These are phyloP conservation scores for Hymenoscyphus repandus DNA, from an alignment of 2,329 filamentous ascomycete species.

Conservation along the genomic window DNA sequence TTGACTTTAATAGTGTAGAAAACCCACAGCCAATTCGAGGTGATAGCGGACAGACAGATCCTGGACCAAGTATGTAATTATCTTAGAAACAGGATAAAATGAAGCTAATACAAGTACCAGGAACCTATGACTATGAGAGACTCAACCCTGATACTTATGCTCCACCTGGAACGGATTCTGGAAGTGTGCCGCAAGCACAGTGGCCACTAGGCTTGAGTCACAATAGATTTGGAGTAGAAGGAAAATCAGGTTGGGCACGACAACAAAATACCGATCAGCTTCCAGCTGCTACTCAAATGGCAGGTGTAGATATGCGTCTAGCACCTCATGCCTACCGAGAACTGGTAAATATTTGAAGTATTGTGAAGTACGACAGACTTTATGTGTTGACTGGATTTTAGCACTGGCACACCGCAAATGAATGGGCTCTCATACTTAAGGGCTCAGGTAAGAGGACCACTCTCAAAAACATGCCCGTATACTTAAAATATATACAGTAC, in stretches of 20 bases:
- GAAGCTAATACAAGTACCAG: slow-evolving; percentile 11
- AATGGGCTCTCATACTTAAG: slow-evolving; percentile 50
- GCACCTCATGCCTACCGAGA: slow-evolving; percentile 55
- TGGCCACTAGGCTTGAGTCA: slow-evolving; percentile 51
- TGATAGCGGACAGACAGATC: slow-evolving; percentile 41
- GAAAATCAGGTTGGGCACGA: slow-evolving; percentile 47
- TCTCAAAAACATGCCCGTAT: no score
- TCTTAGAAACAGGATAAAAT: background rate
- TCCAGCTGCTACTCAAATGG: slow-evolving; percentile 43
- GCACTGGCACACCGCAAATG: slow-evolving; percentile 55
- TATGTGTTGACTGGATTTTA: no score
- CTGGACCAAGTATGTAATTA: slow-evolving; percentile 40
- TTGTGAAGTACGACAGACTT: no score
- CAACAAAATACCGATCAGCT: slow-evolving; percentile 50
- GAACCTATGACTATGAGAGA: slow-evolving; percentile 44
- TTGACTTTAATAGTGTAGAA: slow-evolving; percentile 47
- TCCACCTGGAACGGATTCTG: slow-evolving; percentile 48
- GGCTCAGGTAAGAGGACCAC: no score
- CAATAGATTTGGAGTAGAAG: slow-evolving; percentile 36
- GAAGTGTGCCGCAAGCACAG: slow-evolving; percentile 41
- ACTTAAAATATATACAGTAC: no score
- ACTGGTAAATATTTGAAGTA: no score
- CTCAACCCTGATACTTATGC: slow-evolving; percentile 50
- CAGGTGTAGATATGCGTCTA: slow-evolving; percentile 55
- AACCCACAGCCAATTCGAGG: slow-evolving; percentile 52